Base-by-base conservation (phyloP, 2,329 filamentous ascomycete genomes). In the Cercospora sp. region DNA sequence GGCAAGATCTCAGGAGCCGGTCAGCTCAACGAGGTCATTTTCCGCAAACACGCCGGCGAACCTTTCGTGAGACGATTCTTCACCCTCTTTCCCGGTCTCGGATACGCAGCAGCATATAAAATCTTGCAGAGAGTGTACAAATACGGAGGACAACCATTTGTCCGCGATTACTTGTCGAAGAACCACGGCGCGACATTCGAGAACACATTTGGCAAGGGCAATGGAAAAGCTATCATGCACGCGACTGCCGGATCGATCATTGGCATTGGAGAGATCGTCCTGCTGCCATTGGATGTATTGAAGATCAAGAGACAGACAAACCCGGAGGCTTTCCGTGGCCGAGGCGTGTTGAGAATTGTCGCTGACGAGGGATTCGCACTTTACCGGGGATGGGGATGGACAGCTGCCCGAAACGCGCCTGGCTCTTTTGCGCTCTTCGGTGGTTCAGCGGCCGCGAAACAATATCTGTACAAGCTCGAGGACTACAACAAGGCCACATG, bases 301-400 rank as follows among this genome's bases (percentile, higher is more conserved):
- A 99, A 99, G 88, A 99, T 99, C 85, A 99, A 99, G 88, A 90
- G 95, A 77, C 95, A 99, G 85, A 99, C 95, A 74, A 99, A 99
- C 86, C 95, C 95, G 48, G 95, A 98, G 79, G 94, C 95, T 39
- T 99, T 99, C 89, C 89, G 93, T 74, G 94, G 94, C 75, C 91
- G 95, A 76, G 95, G 95, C 70, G 86, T 99, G 68, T 83, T 98
- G 79, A 90, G 87, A 82, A 98, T 99, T 73, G 87, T 99, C 70
- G 87, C 88, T 67, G 95, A 99, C 78, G 95, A 99, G 81, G 95
- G 95, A 39, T 96, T 98, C 77, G 93, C 93, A 60, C 84, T 99
- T 62, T 99, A 99, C 85, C 89, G 95, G 78, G 95, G 95, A 68
- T 97, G 94, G 89, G 92, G 93, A 74, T 98, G 95, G 95, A 98